Evolutionary conservation across 371 early-diverging fungal genomes (phyloP), one percentile per base, ranked within the genome.

Genomic region (Gilbertella persicaria): DNA sequence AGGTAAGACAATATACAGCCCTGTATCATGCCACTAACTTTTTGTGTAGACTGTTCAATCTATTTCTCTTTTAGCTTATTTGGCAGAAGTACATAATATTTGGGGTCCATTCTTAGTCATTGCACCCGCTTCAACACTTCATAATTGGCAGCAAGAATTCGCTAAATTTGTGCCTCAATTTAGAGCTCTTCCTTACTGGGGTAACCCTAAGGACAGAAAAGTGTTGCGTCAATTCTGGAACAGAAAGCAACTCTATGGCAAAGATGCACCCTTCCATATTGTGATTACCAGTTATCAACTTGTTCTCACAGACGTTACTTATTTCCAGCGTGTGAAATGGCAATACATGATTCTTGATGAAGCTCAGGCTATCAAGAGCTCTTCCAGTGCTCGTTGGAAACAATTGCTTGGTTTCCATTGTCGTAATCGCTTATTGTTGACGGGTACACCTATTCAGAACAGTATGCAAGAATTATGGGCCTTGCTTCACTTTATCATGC

Each of bases 271-370:
- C 0, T 94, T 93, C 69, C 95, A 97, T 66, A 91, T 97, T 38
- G 82, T 97, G 6, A 85, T 99, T 52, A 99, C 98, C 0, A 90
- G 90, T 54, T 99, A 99, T 66, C 96, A 97, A 69, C 73, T 97
- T 58, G 90, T 93, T 5, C 86, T 96, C 13, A 78, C 88, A 21
- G 99, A 98, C 62, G 88, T 92, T 36, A 82, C 83, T 42, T 89
- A 93, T 57, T 86, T 99, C 49, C 87, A 86, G 60, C 84, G 92
- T 24, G 85, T 94, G 55, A 94, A 93, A 67, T 99, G 97, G 97
- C 94, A 97, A 76, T 99, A 97, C 67, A 95, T 98, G 97, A 87
- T 99, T 43, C 75, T 98, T 23, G 99, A 99, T 74, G 99, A 98
- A 75, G 98, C 98, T 4, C 98, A 98, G 64, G 97, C 98, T 9